phyloP scores from a whole-genome alignment of 805 yeast species.

The Candida silvatica region DNA sequence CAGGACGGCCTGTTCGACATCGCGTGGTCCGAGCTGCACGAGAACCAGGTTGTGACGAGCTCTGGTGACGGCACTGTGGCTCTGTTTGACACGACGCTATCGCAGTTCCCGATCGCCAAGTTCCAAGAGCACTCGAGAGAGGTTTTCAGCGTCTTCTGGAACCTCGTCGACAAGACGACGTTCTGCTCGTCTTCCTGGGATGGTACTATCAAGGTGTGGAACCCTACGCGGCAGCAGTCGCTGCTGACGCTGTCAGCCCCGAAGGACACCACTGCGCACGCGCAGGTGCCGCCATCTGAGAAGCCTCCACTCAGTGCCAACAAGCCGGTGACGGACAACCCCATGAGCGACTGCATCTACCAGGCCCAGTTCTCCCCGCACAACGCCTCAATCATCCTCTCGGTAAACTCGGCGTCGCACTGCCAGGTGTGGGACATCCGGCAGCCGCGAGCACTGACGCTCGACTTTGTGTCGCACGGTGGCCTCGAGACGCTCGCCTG shows the following conservation, averaged over 20 bases:
- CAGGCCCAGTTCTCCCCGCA: constrained; percentile 81
- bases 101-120: constrained; percentile 63
- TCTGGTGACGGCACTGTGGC: constrained; percentile 89
- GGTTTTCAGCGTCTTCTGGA: constrained; percentile 30
- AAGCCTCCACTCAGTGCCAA: constrained; percentile 27
- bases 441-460: constrained; percentile 48
- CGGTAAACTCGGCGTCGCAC: constrained; percentile 68
- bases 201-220: constrained; percentile 76
- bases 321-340: constrained; percentile 24
- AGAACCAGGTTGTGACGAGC: constrained; percentile 74
- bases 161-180: constrained; percentile 33
- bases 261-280: constrained; percentile 14
- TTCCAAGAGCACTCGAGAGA: constrained; percentile 62
- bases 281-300: constrained; percentile 4
- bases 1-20: constrained; percentile 89
- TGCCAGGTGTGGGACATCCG: constrained; percentile 80
- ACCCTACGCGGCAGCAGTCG: constrained; percentile 49
- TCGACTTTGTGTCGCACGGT: constrained; percentile 62
- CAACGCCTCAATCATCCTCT: constrained; percentile 57
- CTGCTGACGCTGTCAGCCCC: constrained; percentile 42
- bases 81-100: constrained; percentile 65
- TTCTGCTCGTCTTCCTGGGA: constrained; percentile 90
- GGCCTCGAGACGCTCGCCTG: constrained; percentile 75
- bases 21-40: constrained; percentile 88
- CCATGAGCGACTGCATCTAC: constrained; percentile 56